Base-by-base conservation (phyloP, 2,329 filamentous ascomycete species). In the Cercospora zeae-maydis region DNA sequence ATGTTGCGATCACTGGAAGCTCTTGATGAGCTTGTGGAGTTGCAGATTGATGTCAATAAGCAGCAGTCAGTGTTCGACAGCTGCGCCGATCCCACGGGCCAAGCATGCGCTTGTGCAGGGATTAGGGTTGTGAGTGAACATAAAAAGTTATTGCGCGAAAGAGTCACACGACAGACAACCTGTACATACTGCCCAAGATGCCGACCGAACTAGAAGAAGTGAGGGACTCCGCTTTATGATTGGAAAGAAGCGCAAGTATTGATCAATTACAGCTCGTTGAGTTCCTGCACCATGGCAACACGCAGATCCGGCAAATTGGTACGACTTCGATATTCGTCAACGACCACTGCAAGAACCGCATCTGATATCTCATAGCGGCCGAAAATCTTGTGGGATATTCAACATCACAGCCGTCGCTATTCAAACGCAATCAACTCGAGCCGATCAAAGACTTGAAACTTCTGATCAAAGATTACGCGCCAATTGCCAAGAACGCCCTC, bases 401-500 rank as follows among this genome's bases (percentile, higher is more conserved):
- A 68, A 90, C 90, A 24, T 83, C 86, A 10, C 84, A 96, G 68
- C 88, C 90, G 0, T 80, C 82, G 0, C 85, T 98, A 21, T 99
- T 99, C 83, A 98, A 97, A 78, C 82, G 82, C 7, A 85, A 92
- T 30, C 83, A 91, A 61, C 79, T 96, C 11, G 83, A 89, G 64
- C 93, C 95, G 0, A 81, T 98, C 47, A 91, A 88, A 72, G 90
- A 97, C 72, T 80, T 99, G 63, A 98, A 96, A 76, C 83, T 97
- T 3, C 79, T 98, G 27, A 84, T 95, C 37, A 87, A 87, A 73
- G 95, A 98, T 75, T 90, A 96, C 73, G 83, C 96, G 87, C 86
- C 89, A 75, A 96, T 97, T 65, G 90, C 93, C n/a, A 91, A 95
- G 75, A 90, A 96, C 86, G 93, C 90, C 37, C 79, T 97, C 69